These are phyloP conservation scores for Aspergillus sp. DNA, from an alignment of 2,329 filamentous ascomycete genomes.

Conservation along the genomic window DNA sequence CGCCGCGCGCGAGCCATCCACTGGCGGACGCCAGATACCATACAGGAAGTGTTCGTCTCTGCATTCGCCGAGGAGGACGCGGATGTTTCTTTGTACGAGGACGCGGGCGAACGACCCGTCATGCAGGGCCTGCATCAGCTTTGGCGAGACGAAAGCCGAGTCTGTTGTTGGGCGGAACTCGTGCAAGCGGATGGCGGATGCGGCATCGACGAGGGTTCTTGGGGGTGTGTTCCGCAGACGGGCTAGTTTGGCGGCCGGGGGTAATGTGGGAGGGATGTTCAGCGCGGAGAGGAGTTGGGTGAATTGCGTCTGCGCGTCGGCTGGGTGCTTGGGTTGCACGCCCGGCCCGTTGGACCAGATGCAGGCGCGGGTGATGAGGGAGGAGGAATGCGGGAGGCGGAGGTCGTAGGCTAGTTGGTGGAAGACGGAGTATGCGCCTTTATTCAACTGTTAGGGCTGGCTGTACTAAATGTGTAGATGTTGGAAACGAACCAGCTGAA, in stretches of 20 bases:
- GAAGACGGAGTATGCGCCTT: conserved; percentile 46
- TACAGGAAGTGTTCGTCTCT: conserved; percentile 46
- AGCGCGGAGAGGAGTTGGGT: conserved; percentile 40
- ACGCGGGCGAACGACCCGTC: conserved; percentile 39
- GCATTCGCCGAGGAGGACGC: conserved; percentile 47
- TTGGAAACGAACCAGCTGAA: conserved; percentile 41
- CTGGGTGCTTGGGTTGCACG: conserved; percentile 42
- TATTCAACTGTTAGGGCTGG: conserved; percentile 5
- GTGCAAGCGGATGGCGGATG: conserved; percentile 36
- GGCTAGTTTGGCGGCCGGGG: conserved; percentile 36
- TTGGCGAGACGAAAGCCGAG: conserved; percentile 36
- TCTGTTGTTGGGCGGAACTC: conserved; percentile 49
- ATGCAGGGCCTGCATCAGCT: conserved; percentile 39
- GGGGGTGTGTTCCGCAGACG: conserved; percentile 34
- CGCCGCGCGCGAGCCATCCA: conserved; percentile 28
- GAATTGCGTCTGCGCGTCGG: conserved; percentile 44
- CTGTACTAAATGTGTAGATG: background rate
- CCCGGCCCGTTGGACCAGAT: conserved; percentile 48
- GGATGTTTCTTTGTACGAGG: conserved; percentile 38
- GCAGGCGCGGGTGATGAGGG: conserved; percentile 42
- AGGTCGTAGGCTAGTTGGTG: conserved; percentile 51
- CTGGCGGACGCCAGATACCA: conserved; percentile 41
- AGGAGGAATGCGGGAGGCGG: conserved; percentile 36
- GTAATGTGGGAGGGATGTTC: conserved; percentile 32
- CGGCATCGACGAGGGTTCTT: conserved; percentile 35